Percentiles rank a stretch among this genome's conserved stretches.
phyloP scores from a whole-genome alignment of 768 basidiomycete species.

The Pulveroboletus sp. region DNA sequence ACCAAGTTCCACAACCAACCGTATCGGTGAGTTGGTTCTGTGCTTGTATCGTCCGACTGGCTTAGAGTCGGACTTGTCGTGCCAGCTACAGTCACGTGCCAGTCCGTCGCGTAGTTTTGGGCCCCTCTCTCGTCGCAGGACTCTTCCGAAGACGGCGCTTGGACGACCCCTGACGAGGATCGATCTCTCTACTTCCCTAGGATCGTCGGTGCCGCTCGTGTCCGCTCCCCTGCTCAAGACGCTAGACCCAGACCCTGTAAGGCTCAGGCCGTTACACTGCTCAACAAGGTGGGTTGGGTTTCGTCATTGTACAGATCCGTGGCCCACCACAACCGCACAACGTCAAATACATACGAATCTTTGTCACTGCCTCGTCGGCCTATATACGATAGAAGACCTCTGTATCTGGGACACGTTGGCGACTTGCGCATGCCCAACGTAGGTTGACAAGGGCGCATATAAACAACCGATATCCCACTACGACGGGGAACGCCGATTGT shows the following conservation, averaged over 20 bases:
- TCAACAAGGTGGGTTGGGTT: slow-evolving; percentile 66
- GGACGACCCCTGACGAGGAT: too few relatives aligned
- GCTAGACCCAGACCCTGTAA: too few relatives aligned
- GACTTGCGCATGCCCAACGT: slow-evolving; percentile 90
- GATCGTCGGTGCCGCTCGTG: too few relatives aligned
- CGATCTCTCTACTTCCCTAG: too few relatives aligned
- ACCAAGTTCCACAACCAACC: slow-evolving; percentile 99
- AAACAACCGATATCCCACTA: slow-evolving; percentile 6
- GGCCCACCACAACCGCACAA: slow-evolving; percentile 36
- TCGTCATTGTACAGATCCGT: background rate
- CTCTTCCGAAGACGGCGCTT: too few relatives aligned
- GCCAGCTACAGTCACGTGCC: too few relatives aligned
- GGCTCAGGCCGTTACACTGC: slow-evolving; percentile 89
- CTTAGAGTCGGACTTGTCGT: too few relatives aligned
- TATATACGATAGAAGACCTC: slow-evolving; percentile 96
- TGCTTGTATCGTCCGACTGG: slow-evolving; percentile 59
- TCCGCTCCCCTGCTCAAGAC: too few relatives aligned
- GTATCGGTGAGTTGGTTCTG: slow-evolving; percentile 61
- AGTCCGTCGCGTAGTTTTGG: too few relatives aligned
- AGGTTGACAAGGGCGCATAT: slow-evolving; percentile 30
- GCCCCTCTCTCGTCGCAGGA: too few relatives aligned
- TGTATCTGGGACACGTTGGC: slow-evolving; percentile 99
- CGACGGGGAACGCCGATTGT: slow-evolving; percentile 88
- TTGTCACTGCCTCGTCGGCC: slow-evolving; percentile 91
- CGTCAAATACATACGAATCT: slow-evolving; percentile 94